Evolutionary conservation across 768 basidiomycete genomes (phyloP).

Genomic region (Psilocybe azurescens): DNA sequence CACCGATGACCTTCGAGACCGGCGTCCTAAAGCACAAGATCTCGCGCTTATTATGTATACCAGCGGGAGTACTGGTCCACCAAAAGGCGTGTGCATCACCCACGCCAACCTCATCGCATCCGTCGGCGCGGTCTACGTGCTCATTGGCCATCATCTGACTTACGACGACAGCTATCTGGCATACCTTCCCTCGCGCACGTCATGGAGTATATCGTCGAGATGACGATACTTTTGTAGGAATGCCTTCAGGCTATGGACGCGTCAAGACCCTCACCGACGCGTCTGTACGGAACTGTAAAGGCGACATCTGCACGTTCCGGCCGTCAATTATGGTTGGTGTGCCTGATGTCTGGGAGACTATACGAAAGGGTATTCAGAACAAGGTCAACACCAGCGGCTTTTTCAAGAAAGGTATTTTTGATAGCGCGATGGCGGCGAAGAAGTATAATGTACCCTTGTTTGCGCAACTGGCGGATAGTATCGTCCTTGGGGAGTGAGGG

Average conservation of each 20-base stretch:
- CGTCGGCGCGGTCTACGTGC: conserved; percentile 72
- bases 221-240: conserved; percentile 75
- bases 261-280: conserved; percentile 96
- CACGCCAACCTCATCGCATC: conserved; percentile 88
- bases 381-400: conserved; percentile 75
- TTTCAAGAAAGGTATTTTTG: conserved; percentile 81
- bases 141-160: conserved; percentile 72
- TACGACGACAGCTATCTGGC: conserved; percentile 79
- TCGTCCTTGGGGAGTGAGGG: conserved; percentile 78
- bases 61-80: conserved; percentile 87
- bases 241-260: conserved; percentile 87
- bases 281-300: conserved; percentile 85
- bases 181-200: conserved; percentile 94
- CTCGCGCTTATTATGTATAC: too few species aligned
- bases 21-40: conserved; percentile 54
- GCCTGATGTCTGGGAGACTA: conserved; percentile 96
- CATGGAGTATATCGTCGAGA: conserved; percentile 91
- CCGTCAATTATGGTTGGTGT: conserved; percentile 94
- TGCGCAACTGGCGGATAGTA: conserved; percentile 68
- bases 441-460: conserved; percentile 70
- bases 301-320: conserved; percentile 83
- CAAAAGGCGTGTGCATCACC: conserved; percentile 92
- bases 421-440: conserved; percentile 79
- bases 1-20: conserved; percentile 52
- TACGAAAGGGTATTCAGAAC: conserved; percentile 89